These are phyloP conservation scores for Termitomyces sp. DNA, from an alignment of 768 basidiomycete genomes.

Conservation along the genomic window DNA sequence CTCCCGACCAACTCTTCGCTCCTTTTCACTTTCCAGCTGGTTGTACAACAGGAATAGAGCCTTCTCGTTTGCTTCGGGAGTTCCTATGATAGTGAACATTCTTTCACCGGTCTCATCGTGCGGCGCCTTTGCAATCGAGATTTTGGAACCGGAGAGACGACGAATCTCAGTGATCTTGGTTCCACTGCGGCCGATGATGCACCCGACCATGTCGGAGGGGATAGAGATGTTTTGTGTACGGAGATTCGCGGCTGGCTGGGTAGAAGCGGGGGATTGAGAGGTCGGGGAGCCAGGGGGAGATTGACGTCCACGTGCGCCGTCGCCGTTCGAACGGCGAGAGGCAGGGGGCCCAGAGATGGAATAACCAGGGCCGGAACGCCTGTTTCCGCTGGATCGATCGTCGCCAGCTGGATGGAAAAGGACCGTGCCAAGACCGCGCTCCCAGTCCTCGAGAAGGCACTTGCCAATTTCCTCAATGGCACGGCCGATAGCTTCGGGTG, in stretches of 20 bases:
- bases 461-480: conserved; percentile 96
- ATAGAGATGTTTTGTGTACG: conserved; percentile 99
- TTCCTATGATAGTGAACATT: conserved; percentile 99
- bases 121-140: conserved; percentile 98
- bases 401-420: conserved; percentile 93
- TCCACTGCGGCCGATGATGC: conserved; percentile 93
- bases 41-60: conserved; percentile 97
- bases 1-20: conserved; percentile 85
- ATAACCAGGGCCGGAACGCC: conserved; percentile 53
- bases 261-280: conserved; percentile 44
- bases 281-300: conserved; percentile 47
- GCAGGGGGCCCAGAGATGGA: conserved; percentile 37
- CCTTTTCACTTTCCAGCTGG: conserved; percentile 95
- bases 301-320: conserved; percentile 41
- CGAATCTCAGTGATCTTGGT: conserved; percentile 99
- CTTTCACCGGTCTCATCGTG: conserved; percentile 99
- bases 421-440: conserved; percentile 89
- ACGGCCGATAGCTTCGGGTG: conserved; percentile 87
- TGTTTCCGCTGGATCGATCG: conserved; percentile 47
- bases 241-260: conserved; percentile 70
- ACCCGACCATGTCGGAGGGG: conserved; percentile 98
- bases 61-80: conserved; percentile 95
- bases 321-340: conserved; percentile 66
- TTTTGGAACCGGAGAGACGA: conserved; percentile 94
- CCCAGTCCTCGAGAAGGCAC: conserved; percentile 96